Base-by-base conservation (phyloP, 495 filamentous ascomycete genomes). In the Aspergillus cavernicola region DNA sequence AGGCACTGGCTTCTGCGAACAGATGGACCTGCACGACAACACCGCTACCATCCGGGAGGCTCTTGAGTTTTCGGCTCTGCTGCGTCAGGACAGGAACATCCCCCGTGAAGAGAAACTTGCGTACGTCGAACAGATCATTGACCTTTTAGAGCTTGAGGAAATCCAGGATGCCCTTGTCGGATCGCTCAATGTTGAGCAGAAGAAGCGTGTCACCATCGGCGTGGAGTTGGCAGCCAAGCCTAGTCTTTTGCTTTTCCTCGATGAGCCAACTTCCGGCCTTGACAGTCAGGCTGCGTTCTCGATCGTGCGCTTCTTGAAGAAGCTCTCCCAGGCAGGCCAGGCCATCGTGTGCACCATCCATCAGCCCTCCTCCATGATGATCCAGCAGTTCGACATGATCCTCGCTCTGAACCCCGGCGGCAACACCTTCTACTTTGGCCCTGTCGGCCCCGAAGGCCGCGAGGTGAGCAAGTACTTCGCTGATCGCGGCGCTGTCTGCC, bases 151-250 rank as follows among this genome's bases (percentile, higher is more conserved):
- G 47, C 65, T 85, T 0, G 65, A 73, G 19, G 76, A 81, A 24
- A 75, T 81, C 22, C 67, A 80, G 51, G 79, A 84, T 58, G 82
- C 78, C 15, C 63, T 81, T 29, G 71, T 81, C 24, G 66, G 69
- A 6, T 79, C 73, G 33, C 66, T 81, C 32, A 89, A 78, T 51
- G 87, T 87, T 22, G 84, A 86, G 64, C 81, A 86, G 65, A 78
- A 80, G 61, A 86, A 86, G 65, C 79, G 84, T 28, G 75, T 96
- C 3, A 96, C 92, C 2, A 96, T 97, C 50, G 92, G 88, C 49
- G 92, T 97, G 5, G 92, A 97, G 64, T 71, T 97, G 1, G 92
- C 89, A 3, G 90, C 92, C 5, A 91, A 91, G 62, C 92, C 92
- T 0, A 84, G 81, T 19, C 74, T 92, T 0, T 72, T 95, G 22